Evolutionary conservation across 2,329 filamentous ascomycete species (phyloP), one percentile per base, ranked within the genome.

Genomic region (Dactylellina parvicollis): DNA sequence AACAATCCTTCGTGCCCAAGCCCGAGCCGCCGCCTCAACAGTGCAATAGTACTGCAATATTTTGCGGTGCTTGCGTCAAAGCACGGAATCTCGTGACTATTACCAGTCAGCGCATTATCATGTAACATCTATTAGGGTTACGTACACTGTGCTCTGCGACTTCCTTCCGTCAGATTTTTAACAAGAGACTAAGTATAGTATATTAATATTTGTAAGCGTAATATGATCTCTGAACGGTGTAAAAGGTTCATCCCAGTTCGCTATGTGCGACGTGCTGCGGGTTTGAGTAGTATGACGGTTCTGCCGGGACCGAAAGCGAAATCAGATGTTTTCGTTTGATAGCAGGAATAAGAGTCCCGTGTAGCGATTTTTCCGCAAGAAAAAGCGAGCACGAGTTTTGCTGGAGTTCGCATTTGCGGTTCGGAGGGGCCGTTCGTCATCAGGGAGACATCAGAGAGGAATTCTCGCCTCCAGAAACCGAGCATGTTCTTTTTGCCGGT

Each of bases 181-280:
- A 32, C 28, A 16, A 40, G 40, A 50, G 47, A 22, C 59, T 65
- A 64, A 57, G 57, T 57, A 57, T 71, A 71, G 66, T 14, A 64
- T 50, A 65, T 64, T 59, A 65, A 65, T 32, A 72, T 72, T 72
- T 65, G 59, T 72, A 72, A 72, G 67, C 67, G 52, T 64, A 72
- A 72, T 64, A 64, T 49, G 57, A 72, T 59, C 47, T 54, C 32
- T 47, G 64, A 54, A 47, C 36, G 28, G 22, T 28, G 59, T 50
- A n/a, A 36, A 67, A 67, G 62, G 62, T 57, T 57, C 8, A 67
- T 69, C 64, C 64, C 54, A 34, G 64, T 69, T 69, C 64, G 64
- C 64, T 42, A 61, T 69, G 64, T 60, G 54, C 59, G 52, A 72
- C 46, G 64, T 40, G 20, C 42, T 62, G 49, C 56, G 38, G 30